Conservation (phyloP, 2,329 filamentous ascomycete species). For the Domatiomyces catenatus region DNA sequence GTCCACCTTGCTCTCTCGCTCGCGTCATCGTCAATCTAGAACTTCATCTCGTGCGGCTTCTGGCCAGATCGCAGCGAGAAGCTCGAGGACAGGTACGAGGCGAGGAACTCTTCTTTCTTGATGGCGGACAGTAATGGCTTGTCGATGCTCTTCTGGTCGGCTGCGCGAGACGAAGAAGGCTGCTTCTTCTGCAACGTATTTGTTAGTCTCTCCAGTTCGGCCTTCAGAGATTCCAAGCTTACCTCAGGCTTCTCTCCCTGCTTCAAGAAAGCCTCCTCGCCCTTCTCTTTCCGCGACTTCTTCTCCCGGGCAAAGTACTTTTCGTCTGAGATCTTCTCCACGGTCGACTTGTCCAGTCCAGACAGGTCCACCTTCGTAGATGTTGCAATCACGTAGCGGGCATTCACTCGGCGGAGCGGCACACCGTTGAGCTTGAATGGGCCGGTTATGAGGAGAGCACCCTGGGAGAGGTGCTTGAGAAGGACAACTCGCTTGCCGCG, state of each 20-base stretch:
- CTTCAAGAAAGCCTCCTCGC: constrained; percentile 99
- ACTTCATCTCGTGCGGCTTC: constrained; percentile 99
- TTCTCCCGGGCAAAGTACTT: constrained; percentile 98
- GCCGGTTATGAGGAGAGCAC: constrained; percentile 95
- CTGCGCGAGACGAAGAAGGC: constrained; percentile 75
- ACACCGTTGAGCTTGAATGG: constrained; percentile 99
- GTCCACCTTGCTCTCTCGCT: background rate
- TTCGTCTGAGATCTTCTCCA: constrained; percentile 73
- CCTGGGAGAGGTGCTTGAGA: constrained; percentile 93
- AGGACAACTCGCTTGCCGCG: constrained; percentile 99
- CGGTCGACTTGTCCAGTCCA: constrained; percentile 55
- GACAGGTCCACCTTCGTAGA: constrained; percentile 43
- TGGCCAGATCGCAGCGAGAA: constrained; percentile 99
- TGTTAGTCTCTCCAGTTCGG: constrained; percentile 23
- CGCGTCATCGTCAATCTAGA: constrained; percentile 44
- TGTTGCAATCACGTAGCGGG: constrained; percentile 37
- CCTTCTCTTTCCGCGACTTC: constrained; percentile 75
- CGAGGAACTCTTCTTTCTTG: constrained; percentile 94
- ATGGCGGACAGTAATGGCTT: constrained; percentile 88
- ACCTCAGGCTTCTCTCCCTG: constrained; percentile 97
- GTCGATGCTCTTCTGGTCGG: constrained; percentile 97
- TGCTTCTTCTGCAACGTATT: constrained; percentile 69
- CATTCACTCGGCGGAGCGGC: constrained; percentile 62
- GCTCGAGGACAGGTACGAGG: constrained; percentile 82
- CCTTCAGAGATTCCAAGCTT: constrained; percentile 25